Evolutionary conservation across 2,329 filamentous ascomycete species (phyloP).

Genomic region (Fusarium buxicola): DNA sequence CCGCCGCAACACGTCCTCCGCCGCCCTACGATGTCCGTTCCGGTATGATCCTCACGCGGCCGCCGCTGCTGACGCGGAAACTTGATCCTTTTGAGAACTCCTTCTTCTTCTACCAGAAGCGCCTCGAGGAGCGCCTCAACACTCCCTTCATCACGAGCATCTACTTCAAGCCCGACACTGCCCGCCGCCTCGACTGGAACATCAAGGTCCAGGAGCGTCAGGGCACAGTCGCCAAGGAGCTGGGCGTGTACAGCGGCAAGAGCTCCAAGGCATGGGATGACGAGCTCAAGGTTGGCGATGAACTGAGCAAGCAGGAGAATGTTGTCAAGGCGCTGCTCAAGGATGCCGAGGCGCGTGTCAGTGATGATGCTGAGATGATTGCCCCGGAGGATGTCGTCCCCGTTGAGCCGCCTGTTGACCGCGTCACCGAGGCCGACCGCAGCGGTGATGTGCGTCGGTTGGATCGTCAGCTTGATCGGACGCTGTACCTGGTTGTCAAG

Average conservation of each 20-base stretch:
- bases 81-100: conserved; percentile 90
- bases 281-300: conserved; percentile 82
- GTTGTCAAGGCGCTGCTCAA: conserved; percentile 76
- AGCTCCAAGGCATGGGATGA: conserved; percentile 86
- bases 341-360: conserved; percentile 76
- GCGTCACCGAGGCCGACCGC: conserved; percentile 82
- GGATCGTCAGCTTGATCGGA: conserved; percentile 82
- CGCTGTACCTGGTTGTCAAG: conserved; percentile 89
- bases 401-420: conserved; percentile 76
- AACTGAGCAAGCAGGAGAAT: conserved; percentile 71
- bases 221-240: conserved; percentile 81
- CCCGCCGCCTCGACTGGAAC: conserved; percentile 88
- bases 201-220: conserved; percentile 81
- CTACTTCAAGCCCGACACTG: conserved; percentile 93
- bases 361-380: conserved; percentile 70
- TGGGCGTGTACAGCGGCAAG: conserved; percentile 83
- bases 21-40: conserved; percentile 63
- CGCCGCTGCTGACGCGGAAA: conserved; percentile 86
- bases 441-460: conserved; percentile 80
- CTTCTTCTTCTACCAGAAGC: conserved; percentile 97
- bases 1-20: conserved; percentile 27
- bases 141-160: conserved; percentile 90
- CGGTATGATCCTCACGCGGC: conserved; percentile 86
- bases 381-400: conserved; percentile 69
- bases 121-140: conserved; percentile 90